Evolutionary conservation across 129 eudicot species (phyloP).

Genomic region (Pulicaria dysenterica): DNA sequence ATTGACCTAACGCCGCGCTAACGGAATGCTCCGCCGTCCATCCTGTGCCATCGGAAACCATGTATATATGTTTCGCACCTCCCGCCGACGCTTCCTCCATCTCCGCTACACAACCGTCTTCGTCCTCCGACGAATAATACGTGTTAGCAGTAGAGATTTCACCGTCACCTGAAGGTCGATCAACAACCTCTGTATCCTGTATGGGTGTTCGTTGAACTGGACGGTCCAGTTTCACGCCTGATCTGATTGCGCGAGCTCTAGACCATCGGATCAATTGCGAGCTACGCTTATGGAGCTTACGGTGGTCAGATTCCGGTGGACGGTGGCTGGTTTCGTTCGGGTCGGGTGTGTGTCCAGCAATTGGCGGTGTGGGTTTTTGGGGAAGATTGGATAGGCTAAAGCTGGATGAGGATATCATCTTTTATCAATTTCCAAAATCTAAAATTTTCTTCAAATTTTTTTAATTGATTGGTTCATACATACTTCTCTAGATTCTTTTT

Average conservation of each 20-base stretch:
- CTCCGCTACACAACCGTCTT: constrained; percentile 36
- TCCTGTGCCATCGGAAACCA: constrained; percentile 98
- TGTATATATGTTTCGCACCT: constrained; percentile 62
- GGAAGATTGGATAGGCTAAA: constrained; percentile 39
- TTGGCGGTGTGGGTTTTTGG: constrained; percentile 29
- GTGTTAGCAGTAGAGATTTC: constrained; percentile 5
- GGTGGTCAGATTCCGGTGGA: constrained; percentile 39
- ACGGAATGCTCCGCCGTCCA: constrained; percentile 96
- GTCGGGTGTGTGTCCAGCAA: constrained; percentile 34
- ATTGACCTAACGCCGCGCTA: constrained; percentile 88
- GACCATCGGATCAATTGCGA: constrained; percentile 84
- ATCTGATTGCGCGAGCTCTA: constrained; percentile 69
- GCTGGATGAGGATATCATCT: constrained; percentile 46
- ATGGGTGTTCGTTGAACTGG: constrained; percentile 31
- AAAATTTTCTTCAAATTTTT: background rate
- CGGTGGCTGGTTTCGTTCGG: constrained; percentile 34
- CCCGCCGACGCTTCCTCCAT: constrained; percentile 30
- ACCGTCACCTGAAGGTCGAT: constrained; percentile 16
- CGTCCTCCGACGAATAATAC: constrained; percentile 31
- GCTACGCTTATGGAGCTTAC: constrained; percentile 55
- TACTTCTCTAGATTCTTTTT: background rate
- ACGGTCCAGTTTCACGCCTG: constrained; percentile 80
- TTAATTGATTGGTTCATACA: background rate
- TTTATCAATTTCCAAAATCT: background rate
- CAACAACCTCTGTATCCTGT: constrained; percentile 12